Evolutionary conservation across 164 flowering plant species (phyloP).

Genomic region (Platanus orientalis): DNA sequence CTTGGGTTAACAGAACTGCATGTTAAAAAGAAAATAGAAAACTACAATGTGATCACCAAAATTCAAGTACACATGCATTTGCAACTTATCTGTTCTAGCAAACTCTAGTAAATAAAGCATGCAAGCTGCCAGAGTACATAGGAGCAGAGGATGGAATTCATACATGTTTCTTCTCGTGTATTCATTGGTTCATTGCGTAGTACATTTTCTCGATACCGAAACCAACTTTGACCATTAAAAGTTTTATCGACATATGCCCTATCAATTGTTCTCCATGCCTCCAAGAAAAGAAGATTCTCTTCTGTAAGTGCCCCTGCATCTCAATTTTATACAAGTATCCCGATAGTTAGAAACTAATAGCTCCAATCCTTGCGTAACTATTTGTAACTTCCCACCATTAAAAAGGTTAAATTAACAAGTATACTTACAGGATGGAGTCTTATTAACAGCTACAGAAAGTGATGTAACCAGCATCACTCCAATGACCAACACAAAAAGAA

Average conservation of each 20-base stretch:
- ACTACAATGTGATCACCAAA: too few species aligned
- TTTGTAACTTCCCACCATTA: background rate
- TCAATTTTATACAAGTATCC: slow-evolving; percentile 1
- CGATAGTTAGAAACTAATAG: background rate
- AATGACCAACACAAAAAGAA: slow-evolving; percentile 34
- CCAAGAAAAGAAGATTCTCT: slow-evolving; percentile 91
- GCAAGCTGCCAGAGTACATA: slow-evolving; percentile 4
- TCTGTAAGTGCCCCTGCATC: slow-evolving; percentile 79
- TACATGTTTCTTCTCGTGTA: slow-evolving; percentile 89
- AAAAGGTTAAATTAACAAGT: background rate
- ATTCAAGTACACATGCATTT: background rate
- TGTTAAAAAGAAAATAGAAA: background rate
- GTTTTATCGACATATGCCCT: slow-evolving; percentile 92
- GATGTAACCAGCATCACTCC: slow-evolving; percentile 51
- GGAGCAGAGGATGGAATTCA: slow-evolving; percentile 11
- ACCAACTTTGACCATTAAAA: slow-evolving; percentile 98
- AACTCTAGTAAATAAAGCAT: background rate
- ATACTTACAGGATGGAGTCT: slow-evolving; percentile 66
- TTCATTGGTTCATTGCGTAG: slow-evolving; percentile 93
- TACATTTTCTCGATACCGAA: slow-evolving; percentile 89
- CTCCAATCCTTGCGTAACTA: background rate
- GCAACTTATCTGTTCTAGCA: slow-evolving; percentile 1
- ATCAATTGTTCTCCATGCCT: slow-evolving; percentile 96
- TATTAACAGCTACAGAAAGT: slow-evolving; percentile 41
- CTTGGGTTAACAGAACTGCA: background rate